Conservation (phyloP, 2,329 filamentous ascomycete species). For the Pyricularia pennisetigena region DNA sequence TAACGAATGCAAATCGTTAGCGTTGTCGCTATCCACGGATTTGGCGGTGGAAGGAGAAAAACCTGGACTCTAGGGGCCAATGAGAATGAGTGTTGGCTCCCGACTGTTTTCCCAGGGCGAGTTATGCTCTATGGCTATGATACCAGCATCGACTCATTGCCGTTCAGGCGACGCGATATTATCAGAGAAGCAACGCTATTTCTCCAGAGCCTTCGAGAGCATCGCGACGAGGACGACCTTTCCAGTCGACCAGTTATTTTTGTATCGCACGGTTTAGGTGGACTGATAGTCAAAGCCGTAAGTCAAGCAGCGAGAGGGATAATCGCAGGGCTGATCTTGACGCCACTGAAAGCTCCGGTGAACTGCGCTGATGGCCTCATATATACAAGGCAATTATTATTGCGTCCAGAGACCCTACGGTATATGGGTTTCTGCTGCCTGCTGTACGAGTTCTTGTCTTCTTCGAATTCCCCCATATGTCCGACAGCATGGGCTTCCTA, state of each 20-base stretch:
- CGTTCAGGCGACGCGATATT: background rate
- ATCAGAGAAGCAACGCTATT: background rate
- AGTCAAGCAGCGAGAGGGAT: background rate
- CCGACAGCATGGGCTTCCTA: background rate
- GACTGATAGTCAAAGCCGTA: background rate
- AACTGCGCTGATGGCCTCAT: background rate
- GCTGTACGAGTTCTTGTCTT: background rate
- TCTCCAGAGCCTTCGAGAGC: background rate
- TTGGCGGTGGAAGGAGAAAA: background rate
- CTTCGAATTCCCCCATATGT: background rate
- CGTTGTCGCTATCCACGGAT: background rate
- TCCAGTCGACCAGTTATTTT: background rate
- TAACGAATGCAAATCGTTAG: background rate
- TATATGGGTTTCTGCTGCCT: background rate
- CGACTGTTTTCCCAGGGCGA: background rate
- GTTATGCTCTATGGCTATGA: background rate
- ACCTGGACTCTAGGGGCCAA: background rate
- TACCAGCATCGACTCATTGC: background rate
- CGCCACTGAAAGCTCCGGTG: background rate
- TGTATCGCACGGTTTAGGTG: background rate
- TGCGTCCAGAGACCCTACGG: background rate
- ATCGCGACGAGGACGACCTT: background rate
- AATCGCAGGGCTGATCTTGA: background rate
- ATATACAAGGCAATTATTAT: background rate
- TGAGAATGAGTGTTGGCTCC: background rate